Evolutionary conservation across 2,329 filamentous ascomycete genomes (phyloP), one percentile per base, ranked within the genome.

Genomic region (Chaetomiaceae sp.): DNA sequence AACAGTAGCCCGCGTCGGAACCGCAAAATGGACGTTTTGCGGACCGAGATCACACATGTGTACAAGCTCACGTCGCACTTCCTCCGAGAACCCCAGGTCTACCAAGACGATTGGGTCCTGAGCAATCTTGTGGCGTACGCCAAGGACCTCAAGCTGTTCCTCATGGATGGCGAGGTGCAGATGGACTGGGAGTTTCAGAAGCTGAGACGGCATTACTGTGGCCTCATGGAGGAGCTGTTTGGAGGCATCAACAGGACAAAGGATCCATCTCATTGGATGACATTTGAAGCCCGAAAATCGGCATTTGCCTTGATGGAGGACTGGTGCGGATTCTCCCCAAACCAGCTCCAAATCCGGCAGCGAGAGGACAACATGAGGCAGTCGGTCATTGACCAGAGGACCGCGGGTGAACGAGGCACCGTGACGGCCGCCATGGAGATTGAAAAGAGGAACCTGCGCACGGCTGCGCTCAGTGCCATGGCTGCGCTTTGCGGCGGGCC

Each of bases 221-320:
- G 91, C 0, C 70, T 98, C 33, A 84, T 96, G 67, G 91, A 98
- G 62, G 87, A 90, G 49, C 71, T 98, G 0, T 98, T 95, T 55
- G 88, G 95, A 56, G 88, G 88, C 6, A 88, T 96, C 57, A 93
- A 91, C 56, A 79, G 83, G 42, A 88, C 88, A 0, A 83, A 82
- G 51, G 88, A 96, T 50, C 86, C 89, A 2, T 84, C 88, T 4
- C 79, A 88, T 26, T 98, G 93, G 91, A 93, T 98, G 80, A 90
- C 93, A 0, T 98, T 98, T 60, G 93, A 98, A 63, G 88, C 90
- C 11, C 78, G 94, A 33, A 95, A 96, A 62, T 96, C 93, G 5
- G 86, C 91, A 0, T 98, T 98, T 61, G 84, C 90, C 0, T 70
- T 98, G 38, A 97, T 98, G 90, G 93, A 98, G 66, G 91, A 97